These are phyloP conservation scores for Plasmodium gonderi DNA, from an alignment of 169 alveolate genomes.

Conservation along the genomic window DNA sequence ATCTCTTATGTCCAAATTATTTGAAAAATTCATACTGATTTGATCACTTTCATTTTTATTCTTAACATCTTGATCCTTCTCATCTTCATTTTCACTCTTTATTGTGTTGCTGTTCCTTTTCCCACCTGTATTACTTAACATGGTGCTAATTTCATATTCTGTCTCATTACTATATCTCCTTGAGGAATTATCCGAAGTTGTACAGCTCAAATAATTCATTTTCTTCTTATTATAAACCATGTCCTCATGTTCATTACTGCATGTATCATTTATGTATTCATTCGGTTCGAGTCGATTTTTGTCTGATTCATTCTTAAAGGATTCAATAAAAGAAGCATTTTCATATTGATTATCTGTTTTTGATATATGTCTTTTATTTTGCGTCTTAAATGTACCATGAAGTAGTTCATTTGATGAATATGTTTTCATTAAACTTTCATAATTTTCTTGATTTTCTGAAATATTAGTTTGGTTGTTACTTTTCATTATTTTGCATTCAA, in stretches of 20 bases:
- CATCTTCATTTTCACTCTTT: conserved; percentile 4
- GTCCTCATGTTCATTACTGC: not conserved
- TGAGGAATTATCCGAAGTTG: not conserved
- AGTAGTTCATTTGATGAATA: not conserved
- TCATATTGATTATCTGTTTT: not conserved
- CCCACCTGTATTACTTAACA: not conserved
- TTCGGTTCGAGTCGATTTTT: not conserved
- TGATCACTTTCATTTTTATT: not conserved
- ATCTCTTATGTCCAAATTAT: not conserved
- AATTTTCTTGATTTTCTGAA: not conserved
- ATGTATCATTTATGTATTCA: not conserved
- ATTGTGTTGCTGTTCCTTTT: not conserved
- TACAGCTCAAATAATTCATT: not conserved
- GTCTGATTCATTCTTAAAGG: not conserved
- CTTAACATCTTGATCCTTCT: not conserved
- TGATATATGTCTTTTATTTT: not conserved
- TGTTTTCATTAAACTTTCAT: not conserved
- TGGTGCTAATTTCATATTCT: not conserved
- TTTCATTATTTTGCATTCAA: not conserved
- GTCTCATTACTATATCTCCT: not conserved
- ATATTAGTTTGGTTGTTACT: not conserved
- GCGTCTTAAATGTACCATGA: not conserved
- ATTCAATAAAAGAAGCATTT: not conserved
- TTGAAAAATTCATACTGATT: not conserved
- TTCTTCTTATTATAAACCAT: not conserved